Evolutionary conservation across 176 grass and related monocot genomes (phyloP), one percentile per base, ranked within the genome.

Genomic region (Carex kokanica): DNA sequence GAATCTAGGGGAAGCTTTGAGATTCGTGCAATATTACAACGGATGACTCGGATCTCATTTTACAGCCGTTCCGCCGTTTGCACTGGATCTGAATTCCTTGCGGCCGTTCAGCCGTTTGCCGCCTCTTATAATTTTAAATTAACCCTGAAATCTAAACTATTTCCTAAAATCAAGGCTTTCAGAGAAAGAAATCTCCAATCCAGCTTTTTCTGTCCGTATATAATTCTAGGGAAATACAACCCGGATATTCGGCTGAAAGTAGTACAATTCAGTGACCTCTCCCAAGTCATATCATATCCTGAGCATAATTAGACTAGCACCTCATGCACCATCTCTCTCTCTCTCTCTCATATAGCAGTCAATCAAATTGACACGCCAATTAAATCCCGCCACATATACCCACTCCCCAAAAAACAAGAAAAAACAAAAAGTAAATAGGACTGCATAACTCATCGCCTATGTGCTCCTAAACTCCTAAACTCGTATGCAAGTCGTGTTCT

Each of bases 231-330:
- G 40, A 61, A 82, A 82, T 51, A 17, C 80, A 82, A 18, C 59
- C 80, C 80, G 80, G 80, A 51, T 82, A 64, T 82, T 65, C 80
- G 80, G 80, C 80, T 67, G 80, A 82, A 82, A 63, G 23, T 65
- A 38, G 80, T 82, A 82, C 80, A 6, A 6, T 82, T 27, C 61
- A 45, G 51, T 13, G 41, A 82, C 62, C 49, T 67, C 13, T 65
- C 58, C 34, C 34, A 43, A 41, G 78, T 62, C 78, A 81, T 40
- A 6, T 62, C 78, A 81, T 40, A 6, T 36, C 59, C 59, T 81
- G 5, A 20, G 78, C 78, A 64, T 81, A 58, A 81, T 61, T 64
- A 60, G 78, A 34, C 34, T 45, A 23, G 51, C 69, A 75, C 21
- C 15, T 49, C 45, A 49, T 10, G 6, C 41, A 43, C 6, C 41